Evolutionary conservation across 2,329 filamentous ascomycete genomes (phyloP).

Genomic region (Diaporthe citri): DNA sequence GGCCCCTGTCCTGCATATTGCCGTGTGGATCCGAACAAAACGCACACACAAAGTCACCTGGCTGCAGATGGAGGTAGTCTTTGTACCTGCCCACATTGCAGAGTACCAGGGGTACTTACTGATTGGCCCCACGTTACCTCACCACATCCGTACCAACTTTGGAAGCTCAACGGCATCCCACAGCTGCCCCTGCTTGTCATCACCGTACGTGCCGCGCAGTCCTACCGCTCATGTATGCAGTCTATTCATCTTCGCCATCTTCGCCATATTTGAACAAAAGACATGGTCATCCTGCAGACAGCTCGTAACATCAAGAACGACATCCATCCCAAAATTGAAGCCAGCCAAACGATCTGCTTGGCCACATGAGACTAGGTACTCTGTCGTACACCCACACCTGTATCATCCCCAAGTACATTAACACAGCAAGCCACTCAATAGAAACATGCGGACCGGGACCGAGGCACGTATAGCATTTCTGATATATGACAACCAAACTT

Average conservation of each 20-base stretch:
- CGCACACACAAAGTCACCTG: not conserved
- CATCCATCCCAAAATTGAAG: not conserved
- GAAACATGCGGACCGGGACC: slow-evolving; percentile 17
- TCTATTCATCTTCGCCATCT: not conserved
- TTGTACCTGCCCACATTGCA: not conserved
- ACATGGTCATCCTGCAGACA: not conserved
- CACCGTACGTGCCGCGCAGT: not conserved
- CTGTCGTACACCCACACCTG: not conserved
- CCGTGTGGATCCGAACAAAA: slow-evolving; percentile 30
- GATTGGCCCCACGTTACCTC: not conserved
- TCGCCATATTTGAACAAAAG: not conserved
- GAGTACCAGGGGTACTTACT: not conserved
- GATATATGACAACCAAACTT: slow-evolving; percentile 26
- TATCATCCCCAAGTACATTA: not conserved
- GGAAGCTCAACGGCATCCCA: slow-evolving; percentile 4
- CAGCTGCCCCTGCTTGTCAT: not conserved
- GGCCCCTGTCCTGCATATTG: slow-evolving; percentile 3
- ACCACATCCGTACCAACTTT: not conserved
- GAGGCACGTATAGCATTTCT: not conserved
- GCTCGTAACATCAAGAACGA: not conserved
- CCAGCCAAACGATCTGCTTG: not conserved
- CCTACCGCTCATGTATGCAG: not conserved
- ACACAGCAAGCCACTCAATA: not conserved
- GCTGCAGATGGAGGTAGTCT: not conserved
- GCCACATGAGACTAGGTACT: not conserved